Conservation (phyloP, 768 basidiomycete species). For the Pulveroboletus sp. region DNA sequence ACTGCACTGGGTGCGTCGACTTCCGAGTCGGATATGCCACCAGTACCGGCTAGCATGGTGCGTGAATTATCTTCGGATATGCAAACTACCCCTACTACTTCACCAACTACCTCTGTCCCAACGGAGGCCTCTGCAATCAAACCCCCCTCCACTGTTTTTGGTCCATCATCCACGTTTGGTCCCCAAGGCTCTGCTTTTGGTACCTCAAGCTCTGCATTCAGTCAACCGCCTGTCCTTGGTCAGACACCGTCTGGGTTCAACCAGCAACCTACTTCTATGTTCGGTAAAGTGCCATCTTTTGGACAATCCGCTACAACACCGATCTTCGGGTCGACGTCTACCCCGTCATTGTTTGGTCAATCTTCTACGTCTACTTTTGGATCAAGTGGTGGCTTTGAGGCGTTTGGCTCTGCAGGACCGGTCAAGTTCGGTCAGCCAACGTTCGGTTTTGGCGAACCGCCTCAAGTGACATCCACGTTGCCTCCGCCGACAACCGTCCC, state of each 20-base stretch:
- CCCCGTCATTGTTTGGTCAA: constrained; percentile 21
- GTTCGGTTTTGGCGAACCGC: constrained; percentile 18
- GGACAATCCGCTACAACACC: constrained; percentile 10
- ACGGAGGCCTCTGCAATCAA: constrained; percentile 27
- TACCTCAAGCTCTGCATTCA: constrained; percentile 24
- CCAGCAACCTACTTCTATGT: constrained; percentile 20
- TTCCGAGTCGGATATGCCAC: not conserved
- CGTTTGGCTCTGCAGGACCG: constrained; percentile 28
- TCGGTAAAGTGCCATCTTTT: constrained; percentile 24
- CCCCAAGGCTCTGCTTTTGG: constrained; percentile 18
- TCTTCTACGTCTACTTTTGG: constrained; percentile 18
- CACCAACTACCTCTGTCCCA: constrained; percentile 16
- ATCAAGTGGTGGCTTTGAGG: constrained; percentile 29
- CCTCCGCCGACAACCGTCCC: constrained; percentile 9
- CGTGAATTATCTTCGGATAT: constrained; percentile 30
- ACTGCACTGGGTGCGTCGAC: constrained; percentile 14
- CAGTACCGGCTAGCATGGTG: constrained; percentile 18
- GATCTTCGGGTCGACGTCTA: constrained; percentile 12
- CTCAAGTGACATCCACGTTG: constrained; percentile 1
- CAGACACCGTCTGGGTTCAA: constrained; percentile 13
- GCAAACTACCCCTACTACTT: constrained; percentile 23
- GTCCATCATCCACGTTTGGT: constrained; percentile 30
- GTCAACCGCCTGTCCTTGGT: constrained; percentile 26
- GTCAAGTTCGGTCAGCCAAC: constrained; percentile 31
- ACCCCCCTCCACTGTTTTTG: constrained; percentile 31